Conservation (phyloP, 306 rosid genomes). For the Calophaca sinica region DNA sequence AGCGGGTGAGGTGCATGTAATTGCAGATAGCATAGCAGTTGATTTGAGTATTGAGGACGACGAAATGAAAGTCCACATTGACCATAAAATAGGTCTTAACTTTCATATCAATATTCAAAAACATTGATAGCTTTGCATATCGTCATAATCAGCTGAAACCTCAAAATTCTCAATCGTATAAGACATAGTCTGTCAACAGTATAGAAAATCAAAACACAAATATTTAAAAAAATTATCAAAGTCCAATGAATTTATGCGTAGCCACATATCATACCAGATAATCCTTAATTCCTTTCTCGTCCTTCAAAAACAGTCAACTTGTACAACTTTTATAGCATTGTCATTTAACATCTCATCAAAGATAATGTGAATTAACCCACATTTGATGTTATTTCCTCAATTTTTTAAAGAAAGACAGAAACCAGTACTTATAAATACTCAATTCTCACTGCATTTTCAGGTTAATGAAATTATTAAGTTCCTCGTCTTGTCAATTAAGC, state of each 20-base stretch:
- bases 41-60: neutral
- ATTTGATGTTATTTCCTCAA: neutral
- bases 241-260: neutral
- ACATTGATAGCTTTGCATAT: neutral
- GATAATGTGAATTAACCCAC: neutral
- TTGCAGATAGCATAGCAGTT: neutral
- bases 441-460: neutral
- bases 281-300: neutral
- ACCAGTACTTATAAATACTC: neutral
- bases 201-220: no score
- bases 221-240: no score
- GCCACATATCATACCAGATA: conserved; percentile 3
- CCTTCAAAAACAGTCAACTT: neutral
- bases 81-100: neutral
- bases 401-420: no score
- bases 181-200: no score
- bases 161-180: neutral
- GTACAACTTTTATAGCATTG: neutral
- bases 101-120: neutral
- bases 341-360: neutral
- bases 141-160: conserved; percentile 11
- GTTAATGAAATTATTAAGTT: neutral
- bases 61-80: neutral
- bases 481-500: no score
- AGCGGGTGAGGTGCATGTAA: neutral